Evolutionary conservation across 2,329 filamentous ascomycete genomes (phyloP), one percentile per base, ranked within the genome.

Genomic region (Emergomyces africanus): DNA sequence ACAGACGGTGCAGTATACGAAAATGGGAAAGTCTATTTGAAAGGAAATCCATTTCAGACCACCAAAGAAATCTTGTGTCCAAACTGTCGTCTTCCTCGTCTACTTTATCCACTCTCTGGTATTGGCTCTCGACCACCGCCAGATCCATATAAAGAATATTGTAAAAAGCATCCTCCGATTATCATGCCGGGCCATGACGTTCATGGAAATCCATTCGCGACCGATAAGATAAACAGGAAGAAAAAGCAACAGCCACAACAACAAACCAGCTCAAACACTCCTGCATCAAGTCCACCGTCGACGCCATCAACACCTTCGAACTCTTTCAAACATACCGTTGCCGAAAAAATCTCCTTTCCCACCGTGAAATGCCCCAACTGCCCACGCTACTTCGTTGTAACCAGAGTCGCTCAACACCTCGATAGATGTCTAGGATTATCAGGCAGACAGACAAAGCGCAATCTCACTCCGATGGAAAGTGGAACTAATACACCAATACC

Each of bases 381-480:
- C 66, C 83, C 83, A 63, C 77, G 82, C 35, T 83, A 81, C 67
- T 72, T 84, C 64, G 78, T 83, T 60, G 82, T 83, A 63, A 83
- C 79, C 30, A 75, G 81, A 54, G 81, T 84, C 57, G 81, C 81
- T 18, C 81, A 83, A 66, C 82, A 85, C 66, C 66, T 84, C 58
- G 82, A 84, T 63, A 81, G 83, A 61, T 85, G 82, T 63, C 73
- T 85, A 63, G 81, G 81, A 28, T 76, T 83, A 33, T 78, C 76
- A 23, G 81, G 81, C 1, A 72, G 82, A 14, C 76, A 78, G 63
- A 77, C 76, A 66, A 64, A 75, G 66, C 66, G 78, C 65, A 68
- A 78, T 68, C 70, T 78, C 69, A 65, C 77, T 62, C 58, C 75
- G 68, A 25, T 55, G 39, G 64, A 79, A 68, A 59, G 72, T 67